Evolutionary conservation across 208 protist species (phyloP).

Genomic region (Kentomonas sorsogonicus): DNA sequence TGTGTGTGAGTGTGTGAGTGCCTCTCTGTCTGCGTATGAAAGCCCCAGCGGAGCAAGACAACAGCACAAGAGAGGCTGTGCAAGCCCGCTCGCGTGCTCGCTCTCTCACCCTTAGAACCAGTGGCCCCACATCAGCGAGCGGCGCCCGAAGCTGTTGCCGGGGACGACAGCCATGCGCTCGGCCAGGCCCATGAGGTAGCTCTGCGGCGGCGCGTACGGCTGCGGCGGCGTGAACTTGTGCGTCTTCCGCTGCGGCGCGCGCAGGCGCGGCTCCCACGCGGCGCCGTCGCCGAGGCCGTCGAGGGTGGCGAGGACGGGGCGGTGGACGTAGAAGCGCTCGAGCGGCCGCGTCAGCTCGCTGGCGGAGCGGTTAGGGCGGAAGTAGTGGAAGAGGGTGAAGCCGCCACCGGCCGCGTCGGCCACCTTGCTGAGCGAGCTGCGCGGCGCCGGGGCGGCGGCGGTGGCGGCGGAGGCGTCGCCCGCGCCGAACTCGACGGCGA

Average conservation of each 20-base stretch:
- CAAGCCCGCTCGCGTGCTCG: neutral
- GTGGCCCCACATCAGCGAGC: conserved; percentile 85
- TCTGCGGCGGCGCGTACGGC: conserved; percentile 64
- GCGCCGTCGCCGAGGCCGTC: conserved; percentile 9
- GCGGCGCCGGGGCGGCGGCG: conserved; percentile 23
- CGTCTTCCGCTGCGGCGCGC: conserved; percentile 40
- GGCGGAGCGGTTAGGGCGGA: conserved; percentile 72
- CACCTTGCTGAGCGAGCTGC: neutral
- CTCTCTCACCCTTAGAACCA: conserved; percentile 56
- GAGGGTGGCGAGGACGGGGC: conserved; percentile 23
- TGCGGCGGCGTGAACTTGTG: conserved; percentile 37
- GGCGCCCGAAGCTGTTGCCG: conserved; percentile 71
- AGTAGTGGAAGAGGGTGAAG: conserved; percentile 78
- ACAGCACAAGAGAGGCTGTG: neutral
- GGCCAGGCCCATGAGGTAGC: conserved; percentile 82
- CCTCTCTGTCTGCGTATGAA: too few species aligned
- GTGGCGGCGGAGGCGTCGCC: conserved; percentile 23
- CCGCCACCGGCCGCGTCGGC: neutral
- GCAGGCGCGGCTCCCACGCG: conserved; percentile 50
- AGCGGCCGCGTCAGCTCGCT: conserved; percentile 74
- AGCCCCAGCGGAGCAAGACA: neutral
- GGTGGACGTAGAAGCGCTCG: conserved; percentile 71
- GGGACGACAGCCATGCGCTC: conserved; percentile 77
- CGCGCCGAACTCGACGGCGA: conserved; percentile 47
- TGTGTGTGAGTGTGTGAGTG: too few species aligned